phyloP scores from a whole-genome alignment of 371 early-diverging fungal genomes.

The Lichtheimia corymbifera region DNA sequence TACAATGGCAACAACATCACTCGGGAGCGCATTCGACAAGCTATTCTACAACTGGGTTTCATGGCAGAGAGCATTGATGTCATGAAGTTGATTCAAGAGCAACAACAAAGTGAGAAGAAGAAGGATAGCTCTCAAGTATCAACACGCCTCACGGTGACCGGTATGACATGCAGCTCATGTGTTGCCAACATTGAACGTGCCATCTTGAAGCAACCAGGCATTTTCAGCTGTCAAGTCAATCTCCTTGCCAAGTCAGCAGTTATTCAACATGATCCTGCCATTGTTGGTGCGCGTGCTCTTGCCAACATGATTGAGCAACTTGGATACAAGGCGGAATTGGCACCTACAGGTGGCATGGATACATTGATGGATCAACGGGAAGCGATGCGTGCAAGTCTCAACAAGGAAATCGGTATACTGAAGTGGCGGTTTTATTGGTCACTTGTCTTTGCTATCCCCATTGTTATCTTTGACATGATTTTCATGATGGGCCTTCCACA shows the following conservation, averaged over 20 bases:
- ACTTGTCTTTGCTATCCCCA: slow-evolving; percentile 61
- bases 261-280: slow-evolving; percentile 56
- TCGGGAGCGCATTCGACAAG: slow-evolving; percentile 39
- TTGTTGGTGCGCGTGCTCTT: slow-evolving; percentile 50
- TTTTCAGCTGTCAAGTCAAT: slow-evolving; percentile 64
- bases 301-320: slow-evolving; percentile 61
- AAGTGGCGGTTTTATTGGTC: slow-evolving; percentile 54
- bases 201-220: slow-evolving; percentile 54
- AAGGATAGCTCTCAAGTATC: slow-evolving; percentile 20
- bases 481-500: slow-evolving; percentile 60
- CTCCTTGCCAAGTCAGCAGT: slow-evolving; percentile 64
- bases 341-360: slow-evolving; percentile 32
- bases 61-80: slow-evolving; percentile 57
- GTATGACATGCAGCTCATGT: slow-evolving; percentile 88
- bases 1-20: slow-evolving; percentile 31
- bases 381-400: slow-evolving; percentile 50
- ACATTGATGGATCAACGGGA: slow-evolving; percentile 37
- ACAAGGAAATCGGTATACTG: slow-evolving; percentile 44
- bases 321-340: slow-evolving; percentile 58
- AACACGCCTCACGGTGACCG: slow-evolving; percentile 57
- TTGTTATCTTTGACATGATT: slow-evolving; percentile 61
- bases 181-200: slow-evolving; percentile 71
- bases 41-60: slow-evolving; percentile 50
- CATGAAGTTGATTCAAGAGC: slow-evolving; percentile 22
- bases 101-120: slow-evolving; percentile 13